These are phyloP conservation scores for Udeniomyces megalosporus DNA, from an alignment of 768 basidiomycete species.

Conservation along the genomic window DNA sequence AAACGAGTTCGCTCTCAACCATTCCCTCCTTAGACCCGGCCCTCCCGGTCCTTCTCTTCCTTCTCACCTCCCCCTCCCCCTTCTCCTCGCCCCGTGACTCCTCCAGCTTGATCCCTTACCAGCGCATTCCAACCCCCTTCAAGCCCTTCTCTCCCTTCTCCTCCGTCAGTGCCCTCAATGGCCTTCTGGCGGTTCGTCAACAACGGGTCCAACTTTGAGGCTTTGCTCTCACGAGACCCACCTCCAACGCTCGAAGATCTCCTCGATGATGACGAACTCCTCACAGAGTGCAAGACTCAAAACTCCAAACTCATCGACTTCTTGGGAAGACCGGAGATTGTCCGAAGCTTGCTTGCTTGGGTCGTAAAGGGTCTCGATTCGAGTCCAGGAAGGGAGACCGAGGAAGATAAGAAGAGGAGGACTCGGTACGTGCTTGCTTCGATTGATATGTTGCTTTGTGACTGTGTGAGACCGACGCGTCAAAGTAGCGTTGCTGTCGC, in stretches of 20 bases:
- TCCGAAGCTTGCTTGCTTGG: conserved; percentile 65
- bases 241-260: conserved; percentile 54
- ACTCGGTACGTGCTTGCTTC: conserved; percentile 52
- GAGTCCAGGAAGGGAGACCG: conserved; percentile 58
- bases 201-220: conserved; percentile 13
- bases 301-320: conserved; percentile 79
- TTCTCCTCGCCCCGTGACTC: background rate
- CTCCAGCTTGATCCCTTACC: background rate
- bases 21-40: background rate
- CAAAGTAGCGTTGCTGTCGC: too few relatives aligned
- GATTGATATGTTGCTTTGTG: too few relatives aligned
- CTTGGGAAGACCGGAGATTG: conserved; percentile 62
- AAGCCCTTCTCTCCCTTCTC: background rate
- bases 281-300: conserved; percentile 89
- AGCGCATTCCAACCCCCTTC: too few relatives aligned
- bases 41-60: background rate
- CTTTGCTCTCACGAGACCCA: conserved; percentile 23
- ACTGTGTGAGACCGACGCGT: too few relatives aligned
- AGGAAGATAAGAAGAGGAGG: conserved; percentile 55
- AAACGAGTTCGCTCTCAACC: too few relatives aligned
- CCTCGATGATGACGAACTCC: conserved; percentile 79
- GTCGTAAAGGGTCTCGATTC: conserved; percentile 31
- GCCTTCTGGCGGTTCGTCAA: conserved; percentile 31
- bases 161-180: background rate
- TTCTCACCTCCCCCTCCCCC: background rate